Evolutionary conservation across 2,329 filamentous ascomycete genomes (phyloP).

Genomic region (Amesomyces nigricolor): DNA sequence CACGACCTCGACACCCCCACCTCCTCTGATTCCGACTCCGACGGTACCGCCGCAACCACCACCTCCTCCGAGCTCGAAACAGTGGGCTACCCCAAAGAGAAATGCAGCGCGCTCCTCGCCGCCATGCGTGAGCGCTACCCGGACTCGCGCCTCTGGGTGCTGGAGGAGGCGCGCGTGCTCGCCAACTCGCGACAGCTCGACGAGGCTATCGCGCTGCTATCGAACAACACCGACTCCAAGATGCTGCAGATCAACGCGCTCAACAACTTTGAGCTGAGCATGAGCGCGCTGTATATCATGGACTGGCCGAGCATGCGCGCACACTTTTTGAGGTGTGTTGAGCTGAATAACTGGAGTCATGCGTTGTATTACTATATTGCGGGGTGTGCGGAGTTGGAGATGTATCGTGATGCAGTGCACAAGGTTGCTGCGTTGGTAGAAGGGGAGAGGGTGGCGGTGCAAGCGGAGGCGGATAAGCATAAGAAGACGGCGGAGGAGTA

Average conservation of each 20-base stretch:
- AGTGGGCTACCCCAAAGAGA: constrained; percentile 65
- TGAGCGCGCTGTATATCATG: constrained; percentile 74
- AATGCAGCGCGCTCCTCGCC: constrained; percentile 60
- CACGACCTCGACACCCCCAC: constrained; percentile 41
- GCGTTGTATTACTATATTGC: constrained; percentile 86
- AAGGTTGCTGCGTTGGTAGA: constrained; percentile 27
- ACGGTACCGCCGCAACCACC: constrained; percentile 27
- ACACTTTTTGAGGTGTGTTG: constrained; percentile 67
- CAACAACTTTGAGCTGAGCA: constrained; percentile 74
- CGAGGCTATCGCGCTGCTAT: constrained; percentile 61
- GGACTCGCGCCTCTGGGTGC: constrained; percentile 74
- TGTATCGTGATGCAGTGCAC: constrained; percentile 63
- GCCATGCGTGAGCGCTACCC: constrained; percentile 76
- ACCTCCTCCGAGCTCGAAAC: constrained; percentile 49
- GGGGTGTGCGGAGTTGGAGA: constrained; percentile 69
- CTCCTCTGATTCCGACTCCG: constrained; percentile 29
- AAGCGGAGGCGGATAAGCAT: constrained; percentile 37
- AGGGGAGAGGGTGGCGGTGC: constrained; percentile 12
- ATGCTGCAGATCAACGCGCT: constrained; percentile 87
- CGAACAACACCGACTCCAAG: constrained; percentile 54
- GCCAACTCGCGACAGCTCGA: constrained; percentile 61
- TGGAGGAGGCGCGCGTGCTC: constrained; percentile 79
- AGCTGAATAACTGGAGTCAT: constrained; percentile 87
- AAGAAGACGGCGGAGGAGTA: constrained; percentile 63
- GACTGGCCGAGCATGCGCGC: constrained; percentile 68